Evolutionary conservation across 352 stramenopile genomes (phyloP), one percentile per base, ranked within the genome.

Genomic region (Pythium diclinum): DNA sequence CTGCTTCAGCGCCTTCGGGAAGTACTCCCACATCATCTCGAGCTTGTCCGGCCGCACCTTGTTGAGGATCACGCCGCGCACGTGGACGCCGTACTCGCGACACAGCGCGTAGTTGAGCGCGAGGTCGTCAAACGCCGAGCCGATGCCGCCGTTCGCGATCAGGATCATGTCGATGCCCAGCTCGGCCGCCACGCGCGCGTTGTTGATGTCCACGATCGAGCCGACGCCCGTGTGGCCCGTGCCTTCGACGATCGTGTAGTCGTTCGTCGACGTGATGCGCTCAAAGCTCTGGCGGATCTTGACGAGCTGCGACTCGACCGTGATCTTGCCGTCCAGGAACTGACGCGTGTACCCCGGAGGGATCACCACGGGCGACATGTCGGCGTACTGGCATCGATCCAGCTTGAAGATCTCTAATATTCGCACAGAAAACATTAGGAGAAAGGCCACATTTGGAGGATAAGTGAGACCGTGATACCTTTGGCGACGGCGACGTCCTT

Each of bases 311-410:
- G 73, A 81, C 63, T 90, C 80, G 59, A 91, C 78, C 33, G 82
- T 92, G 62, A 96, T 94, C 65, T 98, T 76, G 21, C 94, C 94
- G 64, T 99, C 95, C 21, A 99, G 78, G 68, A 95, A 99, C n/a
- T 97, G 73, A 65, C 94, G 95, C 32, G 96, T 99, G 72, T 99
- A 99, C 7, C 95, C 95, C 4, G 76, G 67, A 11, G 95, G 96
- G 69, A 99, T 98, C 65, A 99, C 89, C 6, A 99, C 94, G 11
- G 96, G 96, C 52, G 85, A 97, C 96, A 99, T 99, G 67, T 98
- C 80, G 46, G 75, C 64, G 76, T 99, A 99, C 34, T 93, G 79
- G 59, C 96, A 94, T 49, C 92, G 83, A 61, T 92, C 76, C 33
- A 99, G 73, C 53, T 91, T 75, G 63, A 99, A 99, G 63, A 98